Evolutionary conservation across 2,329 filamentous ascomycete genomes (phyloP), one percentile per base, ranked within the genome.

Genomic region (Colletotrichum sp.): DNA sequence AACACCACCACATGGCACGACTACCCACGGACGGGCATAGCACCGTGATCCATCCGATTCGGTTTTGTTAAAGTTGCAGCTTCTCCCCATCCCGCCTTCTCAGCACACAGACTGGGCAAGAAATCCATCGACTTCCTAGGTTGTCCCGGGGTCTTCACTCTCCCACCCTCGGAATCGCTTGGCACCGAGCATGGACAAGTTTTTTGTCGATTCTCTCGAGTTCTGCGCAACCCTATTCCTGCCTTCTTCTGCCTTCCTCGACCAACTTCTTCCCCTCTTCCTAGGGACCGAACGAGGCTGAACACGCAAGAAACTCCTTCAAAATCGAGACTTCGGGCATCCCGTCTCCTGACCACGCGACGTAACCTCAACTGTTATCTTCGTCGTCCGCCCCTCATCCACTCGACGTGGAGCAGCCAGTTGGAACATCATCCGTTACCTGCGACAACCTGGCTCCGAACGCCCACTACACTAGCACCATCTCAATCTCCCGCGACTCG

Each of bases 351-450:
- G 34, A 72, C 55, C 43, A 65, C 69, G 55, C 69, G 48, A 71
- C 72, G 67, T 74, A 75, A 75, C 68, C 16, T 36, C 32, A 64
- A 73, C 43, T 32, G 73, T 75, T 75, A 75, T 73, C 73, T 75
- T 64, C 68, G 34, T 75, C n/a, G 61, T 64, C 64, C 57, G 64
- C 63, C 57, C 43, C 32, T 24, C 55, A 48, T 39, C 73, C 70
- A 75, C 73, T 26, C 28, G 21, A 36, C 70, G 70, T 75, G 73
- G 73, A 75, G 73, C 59, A 59, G 55, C 73, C 70, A 73, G 57
- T 69, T 67, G 70, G 70, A 66, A 65, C 70, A 59, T 73, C 70
- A 63, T 43, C 70, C 65, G 70, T 43, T 57, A 66, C 67, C 60
- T 69, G 73, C 73, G 64, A 75, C 70, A 69, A 65, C 70, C 73